Conservation (phyloP, 2,329 filamentous ascomycete genomes). For the Thielaviopsis euricoi region DNA sequence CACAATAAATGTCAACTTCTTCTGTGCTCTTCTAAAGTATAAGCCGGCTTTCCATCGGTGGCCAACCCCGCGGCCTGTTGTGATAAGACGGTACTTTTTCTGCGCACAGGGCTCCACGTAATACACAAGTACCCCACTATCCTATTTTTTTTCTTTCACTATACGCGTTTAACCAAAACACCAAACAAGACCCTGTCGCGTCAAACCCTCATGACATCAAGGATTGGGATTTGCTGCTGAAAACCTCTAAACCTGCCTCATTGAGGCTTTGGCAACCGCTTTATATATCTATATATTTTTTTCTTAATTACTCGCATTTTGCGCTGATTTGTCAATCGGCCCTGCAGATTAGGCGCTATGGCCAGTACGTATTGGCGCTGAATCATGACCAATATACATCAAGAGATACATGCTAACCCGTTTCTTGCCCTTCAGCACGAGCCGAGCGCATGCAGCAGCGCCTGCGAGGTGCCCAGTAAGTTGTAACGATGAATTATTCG, state of each 20-base stretch:
- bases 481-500: slow-evolving; percentile 6
- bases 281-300: too few species aligned
- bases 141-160: background rate
- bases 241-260: background rate
- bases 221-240: background rate
- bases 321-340: background rate
- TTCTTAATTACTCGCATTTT: background rate
- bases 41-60: background rate
- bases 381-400: background rate
- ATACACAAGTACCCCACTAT: slow-evolving; percentile 5
- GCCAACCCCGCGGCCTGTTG: background rate
- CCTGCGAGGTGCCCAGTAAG: slow-evolving; percentile 47
- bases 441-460: slow-evolving; percentile 48
- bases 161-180: slow-evolving; percentile 3
- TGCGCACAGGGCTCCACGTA: background rate
- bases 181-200: background rate
- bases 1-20: too few species aligned
- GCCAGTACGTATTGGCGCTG: slow-evolving; percentile 3
- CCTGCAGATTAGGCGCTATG: slow-evolving; percentile 1
- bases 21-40: too few species aligned
- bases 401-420: background rate
- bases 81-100: background rate
- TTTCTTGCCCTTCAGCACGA: slow-evolving; percentile 25
- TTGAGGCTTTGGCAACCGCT: background rate
- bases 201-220: background rate